These are phyloP conservation scores for Diutina ranongensis DNA, from an alignment of 1,139 yeast genomes.

Conservation along the genomic window DNA sequence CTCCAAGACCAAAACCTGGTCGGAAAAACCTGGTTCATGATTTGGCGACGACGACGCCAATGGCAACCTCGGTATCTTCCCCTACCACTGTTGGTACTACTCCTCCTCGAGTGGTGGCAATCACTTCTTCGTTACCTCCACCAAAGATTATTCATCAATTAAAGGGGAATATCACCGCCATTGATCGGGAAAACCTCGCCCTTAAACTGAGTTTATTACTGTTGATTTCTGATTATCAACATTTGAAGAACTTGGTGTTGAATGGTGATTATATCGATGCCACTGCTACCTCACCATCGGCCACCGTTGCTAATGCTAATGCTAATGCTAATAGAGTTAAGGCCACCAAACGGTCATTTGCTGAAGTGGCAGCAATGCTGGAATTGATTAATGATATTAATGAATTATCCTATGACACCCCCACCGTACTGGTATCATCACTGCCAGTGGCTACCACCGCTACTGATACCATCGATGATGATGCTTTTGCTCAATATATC, in stretches of 20 bases:
- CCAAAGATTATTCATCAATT: not conserved
- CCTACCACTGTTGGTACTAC: too few species aligned
- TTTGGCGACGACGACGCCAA: not conserved
- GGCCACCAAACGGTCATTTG: not conserved
- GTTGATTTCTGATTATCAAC: not conserved
- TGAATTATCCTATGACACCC: conserved; percentile 15
- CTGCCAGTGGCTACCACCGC: conserved; percentile 8
- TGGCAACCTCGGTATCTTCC: too few species aligned
- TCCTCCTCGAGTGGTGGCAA: not conserved
- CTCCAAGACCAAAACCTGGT: conserved; percentile 91
- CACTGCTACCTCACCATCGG: not conserved
- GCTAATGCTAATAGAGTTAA: not conserved
- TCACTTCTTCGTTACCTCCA: not conserved
- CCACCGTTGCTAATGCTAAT: not conserved
- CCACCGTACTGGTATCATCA: conserved; percentile 7
- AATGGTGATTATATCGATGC: not conserved
- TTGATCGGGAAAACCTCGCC: conserved; percentile 1
- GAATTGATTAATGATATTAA: conserved; percentile 20
- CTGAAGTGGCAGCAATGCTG: conserved; percentile 13
- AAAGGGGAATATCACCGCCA: not conserved
- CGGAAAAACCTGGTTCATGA: conserved; percentile 63
- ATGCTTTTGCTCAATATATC: conserved; percentile 13
- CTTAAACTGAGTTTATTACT: not conserved
- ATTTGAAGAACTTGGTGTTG: not conserved
- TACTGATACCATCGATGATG: conserved; percentile 10